Evolutionary conservation across 75 land plant genomes (phyloP).

Genomic region (Azolla pinnata): DNA sequence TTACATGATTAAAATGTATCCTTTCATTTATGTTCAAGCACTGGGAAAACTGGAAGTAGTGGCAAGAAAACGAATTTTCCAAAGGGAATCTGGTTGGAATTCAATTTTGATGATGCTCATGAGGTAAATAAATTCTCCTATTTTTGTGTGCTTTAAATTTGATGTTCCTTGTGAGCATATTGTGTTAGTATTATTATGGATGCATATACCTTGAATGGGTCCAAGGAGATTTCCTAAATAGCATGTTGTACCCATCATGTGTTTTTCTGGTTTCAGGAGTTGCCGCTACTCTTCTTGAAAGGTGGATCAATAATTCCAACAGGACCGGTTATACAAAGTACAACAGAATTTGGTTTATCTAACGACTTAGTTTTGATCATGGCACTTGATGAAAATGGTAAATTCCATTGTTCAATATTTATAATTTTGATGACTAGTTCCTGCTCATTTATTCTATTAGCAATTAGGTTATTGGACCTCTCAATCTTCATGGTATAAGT

Average conservation of each 20-base stretch:
- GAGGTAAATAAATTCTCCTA: too few relatives aligned
- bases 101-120: conserved; percentile 85
- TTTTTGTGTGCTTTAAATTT: neutral
- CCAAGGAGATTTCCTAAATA: too few relatives aligned
- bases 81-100: conserved; percentile 70
- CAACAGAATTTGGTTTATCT: conserved; percentile 44
- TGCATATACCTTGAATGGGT: too few relatives aligned
- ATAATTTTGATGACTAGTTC: too few relatives aligned
- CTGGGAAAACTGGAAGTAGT: conserved; percentile 27
- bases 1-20: neutral
- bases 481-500: too few relatives aligned
- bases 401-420: too few relatives aligned
- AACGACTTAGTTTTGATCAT: conserved; percentile 69
- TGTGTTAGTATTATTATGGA: too few relatives aligned
- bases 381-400: conserved; percentile 77
- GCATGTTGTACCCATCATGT: neutral
- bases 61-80: conserved; percentile 39
- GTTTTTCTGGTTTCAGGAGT: conserved; percentile 43
- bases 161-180: too few relatives aligned
- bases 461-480: too few relatives aligned
- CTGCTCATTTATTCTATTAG: too few relatives aligned
- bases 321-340: conserved; percentile 56
- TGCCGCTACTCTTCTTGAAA: conserved; percentile 67
- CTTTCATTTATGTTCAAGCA: conserved; percentile 29
- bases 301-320: conserved; percentile 89